phyloP scores from a whole-genome alignment of 441 rosid genomes.

The Populus hybrid region DNA sequence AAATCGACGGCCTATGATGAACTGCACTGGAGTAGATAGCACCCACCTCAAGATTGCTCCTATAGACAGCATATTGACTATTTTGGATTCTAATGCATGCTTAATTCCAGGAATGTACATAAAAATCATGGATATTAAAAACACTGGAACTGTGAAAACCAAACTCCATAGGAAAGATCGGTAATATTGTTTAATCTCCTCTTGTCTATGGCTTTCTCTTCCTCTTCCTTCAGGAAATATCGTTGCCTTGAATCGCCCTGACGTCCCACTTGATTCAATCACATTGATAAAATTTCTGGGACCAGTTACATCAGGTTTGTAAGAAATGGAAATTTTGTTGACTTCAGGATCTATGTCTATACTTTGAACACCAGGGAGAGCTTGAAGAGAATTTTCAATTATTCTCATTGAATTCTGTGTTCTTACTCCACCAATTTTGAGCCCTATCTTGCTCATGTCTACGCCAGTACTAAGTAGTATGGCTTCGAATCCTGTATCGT shows the following conservation, averaged over 20 bases:
- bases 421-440: constrained; percentile 60
- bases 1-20: constrained; percentile 75
- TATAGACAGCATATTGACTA: constrained; percentile 67
- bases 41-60: constrained; percentile 74
- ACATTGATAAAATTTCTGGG: constrained; percentile 69
- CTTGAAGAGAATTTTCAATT: constrained; percentile 59
- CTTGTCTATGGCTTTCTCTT: constrained; percentile 48
- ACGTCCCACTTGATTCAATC: constrained; percentile 60
- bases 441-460: constrained; percentile 63
- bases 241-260: constrained; percentile 52
- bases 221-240: constrained; percentile 60
- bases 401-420: constrained; percentile 41
- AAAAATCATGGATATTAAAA: constrained; percentile 75
- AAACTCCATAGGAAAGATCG: constrained; percentile 74
- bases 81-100: constrained; percentile 48
- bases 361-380: constrained; percentile 74
- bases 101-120: constrained; percentile 72
- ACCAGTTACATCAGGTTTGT: constrained; percentile 70
- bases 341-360: constrained; percentile 36
- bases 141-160: constrained; percentile 79
- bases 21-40: constrained; percentile 84
- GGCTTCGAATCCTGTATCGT: constrained; percentile 71
- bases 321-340: constrained; percentile 50
- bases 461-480: constrained; percentile 66
- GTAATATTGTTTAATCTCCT: constrained; percentile 60